These are phyloP conservation scores for Phalaenopsis equestris DNA, from an alignment of 106 monocot genomes.

Conservation along the genomic window DNA sequence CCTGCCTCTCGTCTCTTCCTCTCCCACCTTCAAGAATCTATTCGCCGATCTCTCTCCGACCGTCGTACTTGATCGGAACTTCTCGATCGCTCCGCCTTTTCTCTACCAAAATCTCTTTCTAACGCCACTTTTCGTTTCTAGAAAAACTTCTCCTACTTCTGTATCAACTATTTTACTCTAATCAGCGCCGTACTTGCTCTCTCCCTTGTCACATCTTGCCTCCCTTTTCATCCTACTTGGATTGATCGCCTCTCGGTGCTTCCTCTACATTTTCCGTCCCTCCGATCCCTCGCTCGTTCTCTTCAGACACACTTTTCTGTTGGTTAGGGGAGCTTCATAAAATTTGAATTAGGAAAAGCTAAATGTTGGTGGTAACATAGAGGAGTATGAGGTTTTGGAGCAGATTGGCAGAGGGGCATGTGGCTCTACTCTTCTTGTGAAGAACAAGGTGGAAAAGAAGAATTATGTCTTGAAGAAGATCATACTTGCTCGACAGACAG, in stretches of 20 bases:
- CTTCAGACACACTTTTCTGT: slow-evolving; percentile 16
- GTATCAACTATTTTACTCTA: slow-evolving; percentile 34
- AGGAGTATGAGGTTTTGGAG: no score
- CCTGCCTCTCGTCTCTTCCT: slow-evolving; percentile 8
- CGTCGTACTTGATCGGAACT: slow-evolving; percentile 39
- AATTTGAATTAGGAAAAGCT: no score
- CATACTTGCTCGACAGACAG: no score
- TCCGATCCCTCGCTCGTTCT: slow-evolving; percentile 28
- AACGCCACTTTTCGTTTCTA: slow-evolving; percentile 28
- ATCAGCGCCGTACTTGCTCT: slow-evolving; percentile 27
- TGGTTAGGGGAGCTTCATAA: no score
- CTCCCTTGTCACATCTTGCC: slow-evolving; percentile 34
- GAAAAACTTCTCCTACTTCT: slow-evolving; percentile 40
- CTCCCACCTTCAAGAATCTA: slow-evolving; percentile 29
- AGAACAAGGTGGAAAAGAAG: no score
- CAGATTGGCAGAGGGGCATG: no score
- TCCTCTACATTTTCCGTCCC: slow-evolving; percentile 44
- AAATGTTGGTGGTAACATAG: no score
- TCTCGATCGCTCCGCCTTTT: slow-evolving; percentile 33
- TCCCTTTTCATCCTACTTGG: slow-evolving; percentile 30
- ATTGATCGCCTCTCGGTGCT: slow-evolving; percentile 34
- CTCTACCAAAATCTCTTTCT: slow-evolving; percentile 25
- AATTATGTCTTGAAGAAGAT: no score
- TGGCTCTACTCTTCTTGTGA: no score
- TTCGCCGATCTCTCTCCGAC: slow-evolving; percentile 29